Conservation (phyloP, 1,284 basidiomycete species). For the Hortiboletus rubellus region DNA sequence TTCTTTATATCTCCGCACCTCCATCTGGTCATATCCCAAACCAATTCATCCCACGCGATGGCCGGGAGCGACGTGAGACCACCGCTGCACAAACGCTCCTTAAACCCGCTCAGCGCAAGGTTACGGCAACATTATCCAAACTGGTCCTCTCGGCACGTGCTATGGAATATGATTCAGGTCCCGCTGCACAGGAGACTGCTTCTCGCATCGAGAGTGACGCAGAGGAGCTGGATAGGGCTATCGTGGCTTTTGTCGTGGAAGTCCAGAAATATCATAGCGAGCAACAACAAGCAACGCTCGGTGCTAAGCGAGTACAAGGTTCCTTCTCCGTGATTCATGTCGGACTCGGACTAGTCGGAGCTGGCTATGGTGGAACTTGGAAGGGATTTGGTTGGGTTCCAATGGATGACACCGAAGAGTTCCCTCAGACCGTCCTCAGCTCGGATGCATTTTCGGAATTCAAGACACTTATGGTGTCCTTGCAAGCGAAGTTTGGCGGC, state of each 20-base stretch:
- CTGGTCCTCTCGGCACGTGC: conserved; percentile 75
- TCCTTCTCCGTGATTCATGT: conserved; percentile 63
- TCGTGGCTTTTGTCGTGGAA: conserved; percentile 71
- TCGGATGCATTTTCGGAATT: conserved; percentile 56
- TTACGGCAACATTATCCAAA: conserved; percentile 76
- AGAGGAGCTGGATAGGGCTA: conserved; percentile 73
- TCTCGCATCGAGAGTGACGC: conserved; percentile 75
- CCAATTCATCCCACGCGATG: conserved; percentile 53
- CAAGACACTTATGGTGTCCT: conserved; percentile 43
- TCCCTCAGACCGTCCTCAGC: conserved; percentile 51
- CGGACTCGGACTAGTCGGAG: conserved; percentile 72
- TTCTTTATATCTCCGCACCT: conserved; percentile 69
- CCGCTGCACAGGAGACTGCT: conserved; percentile 60
- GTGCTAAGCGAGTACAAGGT: conserved; percentile 60
- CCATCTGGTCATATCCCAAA: conserved; percentile 62
- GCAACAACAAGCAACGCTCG: conserved; percentile 34
- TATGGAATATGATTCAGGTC: conserved; percentile 72
- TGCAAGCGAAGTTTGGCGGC: conserved; percentile 49
- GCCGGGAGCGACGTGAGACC: conserved; percentile 44
- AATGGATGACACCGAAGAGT: conserved; percentile 47
- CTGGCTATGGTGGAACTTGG: conserved; percentile 68
- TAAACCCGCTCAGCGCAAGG: conserved; percentile 73
- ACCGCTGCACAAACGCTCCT: conserved; percentile 56
- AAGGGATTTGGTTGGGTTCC: conserved; percentile 78
- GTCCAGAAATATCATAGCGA: conserved; percentile 59